A percentile compares a stretch with the other conserved stretches of the same genome.
These are phyloP conservation scores for Chaetomiaceae sp. DNA, from an alignment of 2,329 filamentous ascomycete genomes.

Conservation along the genomic window DNA sequence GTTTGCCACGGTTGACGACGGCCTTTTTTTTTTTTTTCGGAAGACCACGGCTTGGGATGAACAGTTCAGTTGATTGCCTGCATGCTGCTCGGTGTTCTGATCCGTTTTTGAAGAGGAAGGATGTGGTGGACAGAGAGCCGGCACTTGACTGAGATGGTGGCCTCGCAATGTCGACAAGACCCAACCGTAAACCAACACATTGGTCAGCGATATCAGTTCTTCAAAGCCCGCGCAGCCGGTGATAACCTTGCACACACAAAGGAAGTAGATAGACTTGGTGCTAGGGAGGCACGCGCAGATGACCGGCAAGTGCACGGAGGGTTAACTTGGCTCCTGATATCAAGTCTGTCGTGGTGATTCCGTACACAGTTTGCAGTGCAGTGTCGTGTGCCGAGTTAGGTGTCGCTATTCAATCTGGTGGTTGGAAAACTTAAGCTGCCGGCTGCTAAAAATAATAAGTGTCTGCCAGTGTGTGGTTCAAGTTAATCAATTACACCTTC, in stretches of 20 bases:
- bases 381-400: too few species aligned
- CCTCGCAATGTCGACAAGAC: background rate
- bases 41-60: too few species aligned
- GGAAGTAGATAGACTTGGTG: background rate
- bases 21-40: conserved; percentile 1
- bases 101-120: conserved; percentile 15
- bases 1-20: conserved; percentile 5
- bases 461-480: background rate
- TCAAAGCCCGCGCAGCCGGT: background rate
- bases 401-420: conserved; percentile 7
- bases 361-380: too few species aligned
- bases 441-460: conserved; percentile 14
- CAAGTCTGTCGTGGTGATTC: background rate
- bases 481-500: conserved; percentile 9
- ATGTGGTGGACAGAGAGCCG: background rate
- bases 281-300: background rate
- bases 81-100: conserved; percentile 1
- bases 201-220: background rate
- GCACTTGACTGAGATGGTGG: conserved; percentile 1
- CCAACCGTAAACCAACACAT: background rate
- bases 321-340: too few species aligned
- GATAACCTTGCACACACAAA: background rate
- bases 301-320: background rate
- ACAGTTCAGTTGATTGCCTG: conserved; percentile 8
- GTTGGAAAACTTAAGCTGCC: background rate